These are phyloP conservation scores for Hypericum perforatum DNA, from an alignment of 345 rosid genomes.

Conservation along the genomic window DNA sequence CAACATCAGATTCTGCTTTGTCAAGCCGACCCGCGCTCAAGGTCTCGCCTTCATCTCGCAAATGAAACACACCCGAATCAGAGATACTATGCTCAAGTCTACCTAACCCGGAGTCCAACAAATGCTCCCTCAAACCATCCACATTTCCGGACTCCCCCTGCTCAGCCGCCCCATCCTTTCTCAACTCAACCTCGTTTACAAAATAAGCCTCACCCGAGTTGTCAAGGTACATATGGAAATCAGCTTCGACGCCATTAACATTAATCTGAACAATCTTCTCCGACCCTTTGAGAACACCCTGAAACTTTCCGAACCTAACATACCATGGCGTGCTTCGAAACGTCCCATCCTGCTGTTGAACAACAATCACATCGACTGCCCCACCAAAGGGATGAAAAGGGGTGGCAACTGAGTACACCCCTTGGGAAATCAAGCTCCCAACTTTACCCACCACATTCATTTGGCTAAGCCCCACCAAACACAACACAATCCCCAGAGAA, in stretches of 20 bases:
- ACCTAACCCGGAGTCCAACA: slow-evolving; percentile 12
- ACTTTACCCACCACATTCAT: slow-evolving; percentile 90
- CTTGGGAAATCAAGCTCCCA: slow-evolving; percentile 77
- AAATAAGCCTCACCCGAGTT: slow-evolving; percentile 92
- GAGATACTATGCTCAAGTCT: slow-evolving; percentile 66
- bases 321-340: slow-evolving; percentile 89
- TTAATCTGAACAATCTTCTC: slow-evolving; percentile 71
- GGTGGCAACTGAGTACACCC: slow-evolving; percentile 83
- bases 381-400: slow-evolving; percentile 97
- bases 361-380: slow-evolving; percentile 87
- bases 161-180: slow-evolving; percentile 19
- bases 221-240: slow-evolving; percentile 86
- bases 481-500: slow-evolving; percentile 5
- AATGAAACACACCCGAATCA: slow-evolving; percentile 36
- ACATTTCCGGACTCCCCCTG: slow-evolving; percentile 16
- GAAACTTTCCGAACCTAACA: slow-evolving; percentile 89
- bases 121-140: slow-evolving; percentile 13
- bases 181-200: slow-evolving; percentile 54
- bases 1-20: slow-evolving; percentile 65
- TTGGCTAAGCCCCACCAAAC: slow-evolving; percentile 19
- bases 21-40: slow-evolving; percentile 31
- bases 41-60: slow-evolving; percentile 35
- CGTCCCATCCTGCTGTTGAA: slow-evolving; percentile 75
- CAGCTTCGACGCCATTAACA: slow-evolving; percentile 71
- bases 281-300: slow-evolving; percentile 82